Base-by-base conservation (phyloP, 257 asterid genomes). In the Plantago ovata region DNA sequence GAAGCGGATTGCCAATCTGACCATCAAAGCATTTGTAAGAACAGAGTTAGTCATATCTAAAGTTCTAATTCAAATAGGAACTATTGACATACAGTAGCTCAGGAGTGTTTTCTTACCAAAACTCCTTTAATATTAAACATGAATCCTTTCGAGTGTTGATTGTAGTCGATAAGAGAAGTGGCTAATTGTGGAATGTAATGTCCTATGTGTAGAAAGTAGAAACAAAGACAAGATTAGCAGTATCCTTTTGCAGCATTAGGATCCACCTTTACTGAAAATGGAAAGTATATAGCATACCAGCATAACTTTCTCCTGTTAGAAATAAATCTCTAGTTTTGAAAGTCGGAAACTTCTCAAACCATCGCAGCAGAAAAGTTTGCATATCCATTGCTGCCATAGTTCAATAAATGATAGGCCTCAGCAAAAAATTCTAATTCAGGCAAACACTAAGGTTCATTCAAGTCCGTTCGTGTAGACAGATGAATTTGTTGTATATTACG, bases 231-330 rank as follows among this genome's bases (percentile, higher is more conserved):
- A 28, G 7, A 28, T 28, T 28, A 28, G 36, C 7, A 28, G 36
- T 28, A 28, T 4, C 36, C 7, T 28, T 28, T 24, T 28, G 20
- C 51, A 45, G 51, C 51, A 15, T 7, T n/a, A n/a, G 2, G 51
- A 45, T 45, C 21, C 51, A n/a, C 38, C 14, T 11, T n/a, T 22
- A 49, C 54, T 49, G 18, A 19, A 38, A 48, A 22, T 23, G 36
- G 33, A 53, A 32, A 16, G 40, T 36, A 21, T 18, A 11, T 53
- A 41, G 38, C 40, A 65, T 75, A 88, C 98, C 98, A 33, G 99
- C 97, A 73, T 93, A 93, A 67, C 99, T 93, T 83, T 93, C 99
- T 60, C 99, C 99, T 1, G 97, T 89, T 53, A 93, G 95, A 54
- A 80, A 86, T 54, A 93, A 68, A 63, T 69, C 89, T 64, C 95